Evolutionary conservation across 2,329 filamentous ascomycete genomes (phyloP).

Genomic region (Cladophialophora carrionii): DNA sequence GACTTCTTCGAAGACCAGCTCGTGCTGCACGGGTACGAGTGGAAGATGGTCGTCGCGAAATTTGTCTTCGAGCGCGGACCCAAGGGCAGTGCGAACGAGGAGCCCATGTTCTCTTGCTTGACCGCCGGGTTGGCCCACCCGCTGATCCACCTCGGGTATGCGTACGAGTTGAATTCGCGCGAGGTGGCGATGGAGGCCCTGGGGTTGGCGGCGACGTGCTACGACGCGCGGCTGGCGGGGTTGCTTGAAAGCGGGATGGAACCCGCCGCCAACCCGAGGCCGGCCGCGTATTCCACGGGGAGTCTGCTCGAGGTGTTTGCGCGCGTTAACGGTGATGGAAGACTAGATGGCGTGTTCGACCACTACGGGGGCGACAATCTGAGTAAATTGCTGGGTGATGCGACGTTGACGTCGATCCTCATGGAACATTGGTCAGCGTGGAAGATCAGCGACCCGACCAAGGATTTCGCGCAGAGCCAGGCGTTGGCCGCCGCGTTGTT

Average conservation of each 20-base stretch:
- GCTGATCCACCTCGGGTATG: slow-evolving; percentile 93
- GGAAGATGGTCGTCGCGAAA: slow-evolving; percentile 74
- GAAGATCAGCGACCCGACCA: slow-evolving; percentile 69
- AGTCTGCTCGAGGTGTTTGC: slow-evolving; percentile 72
- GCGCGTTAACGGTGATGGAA: slow-evolving; percentile 68
- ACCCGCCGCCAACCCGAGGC: slow-evolving; percentile 51
- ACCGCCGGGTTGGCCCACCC: slow-evolving; percentile 82
- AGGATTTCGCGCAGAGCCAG: slow-evolving; percentile 74
- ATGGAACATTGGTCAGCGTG: slow-evolving; percentile 92
- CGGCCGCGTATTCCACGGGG: slow-evolving; percentile 61
- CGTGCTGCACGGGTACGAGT: slow-evolving; percentile 75
- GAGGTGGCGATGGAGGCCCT: slow-evolving; percentile 90
- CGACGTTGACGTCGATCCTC: slow-evolving; percentile 64
- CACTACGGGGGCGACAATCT: slow-evolving; percentile 66
- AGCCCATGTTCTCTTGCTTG: slow-evolving; percentile 77
- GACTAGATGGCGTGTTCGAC: slow-evolving; percentile 69
- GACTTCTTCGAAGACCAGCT: slow-evolving; percentile 96
- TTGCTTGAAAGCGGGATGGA: slow-evolving; percentile 24
- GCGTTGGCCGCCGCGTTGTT: slow-evolving; percentile 55
- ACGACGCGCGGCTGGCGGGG: slow-evolving; percentile 68
- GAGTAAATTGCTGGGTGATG: slow-evolving; percentile 66
- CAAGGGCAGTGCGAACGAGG: slow-evolving; percentile 19
- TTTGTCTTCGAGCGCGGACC: slow-evolving; percentile 70
- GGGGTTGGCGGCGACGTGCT: slow-evolving; percentile 65
- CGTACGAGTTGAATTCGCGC: slow-evolving; percentile 81